These are phyloP conservation scores for Centrapalus pauciflorus DNA, from an alignment of 129 eudicot genomes.

Conservation along the genomic window DNA sequence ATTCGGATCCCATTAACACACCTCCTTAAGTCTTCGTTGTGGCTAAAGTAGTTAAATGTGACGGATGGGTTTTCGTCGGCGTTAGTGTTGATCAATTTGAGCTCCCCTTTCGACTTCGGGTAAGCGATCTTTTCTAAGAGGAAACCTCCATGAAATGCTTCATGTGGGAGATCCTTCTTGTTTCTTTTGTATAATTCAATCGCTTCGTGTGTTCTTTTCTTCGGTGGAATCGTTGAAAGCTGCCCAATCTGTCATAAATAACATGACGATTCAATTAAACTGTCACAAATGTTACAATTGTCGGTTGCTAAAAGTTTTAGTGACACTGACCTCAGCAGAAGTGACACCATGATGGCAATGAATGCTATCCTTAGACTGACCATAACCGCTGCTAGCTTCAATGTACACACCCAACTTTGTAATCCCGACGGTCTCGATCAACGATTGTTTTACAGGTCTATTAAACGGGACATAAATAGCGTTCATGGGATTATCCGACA, in stretches of 20 bases:
- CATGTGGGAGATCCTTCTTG: constrained; percentile 58
- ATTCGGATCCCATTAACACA: constrained; percentile 78
- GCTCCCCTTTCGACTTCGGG: constrained; percentile 74
- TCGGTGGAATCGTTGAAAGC: constrained; percentile 80
- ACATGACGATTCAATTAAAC: background rate
- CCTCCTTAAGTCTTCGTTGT: constrained; percentile 44
- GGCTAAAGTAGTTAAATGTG: constrained; percentile 82
- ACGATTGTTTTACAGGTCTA: constrained; percentile 52
- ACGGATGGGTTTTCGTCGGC: constrained; percentile 69
- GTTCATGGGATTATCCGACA: constrained; percentile 91
- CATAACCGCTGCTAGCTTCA: constrained; percentile 85
- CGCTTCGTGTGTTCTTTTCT: constrained; percentile 58
- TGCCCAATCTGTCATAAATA: constrained; percentile 71
- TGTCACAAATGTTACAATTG: background rate
- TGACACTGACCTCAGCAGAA: constrained; percentile 71
- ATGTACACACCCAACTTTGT: constrained; percentile 70
- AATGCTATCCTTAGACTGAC: constrained; percentile 60
- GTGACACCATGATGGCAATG: constrained; percentile 55
- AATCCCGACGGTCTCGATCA: constrained; percentile 75
- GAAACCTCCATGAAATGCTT: constrained; percentile 80
- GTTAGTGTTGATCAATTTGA: constrained; percentile 55
- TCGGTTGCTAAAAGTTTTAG: background rate
- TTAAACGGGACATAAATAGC: constrained; percentile 67
- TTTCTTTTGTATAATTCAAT: constrained; percentile 42
- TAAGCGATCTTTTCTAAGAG: constrained; percentile 65